Conservation (phyloP, 768 basidiomycete genomes). For the Trametes punicea region DNA sequence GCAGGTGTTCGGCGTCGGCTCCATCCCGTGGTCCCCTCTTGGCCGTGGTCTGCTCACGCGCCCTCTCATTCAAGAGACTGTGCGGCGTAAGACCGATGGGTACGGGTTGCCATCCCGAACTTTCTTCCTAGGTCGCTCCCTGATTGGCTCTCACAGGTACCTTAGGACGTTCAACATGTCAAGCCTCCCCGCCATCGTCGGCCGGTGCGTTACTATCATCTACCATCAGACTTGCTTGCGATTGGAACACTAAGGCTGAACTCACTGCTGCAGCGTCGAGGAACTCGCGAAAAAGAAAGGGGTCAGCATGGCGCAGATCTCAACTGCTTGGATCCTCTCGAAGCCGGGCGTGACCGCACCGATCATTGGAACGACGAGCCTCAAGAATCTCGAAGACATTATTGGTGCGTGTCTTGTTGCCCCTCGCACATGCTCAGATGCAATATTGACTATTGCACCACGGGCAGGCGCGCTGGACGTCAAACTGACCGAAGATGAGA, state of each 20-base stretch:
- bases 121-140: neutral
- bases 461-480: neutral
- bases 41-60: constrained; percentile 33
- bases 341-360: constrained; percentile 26
- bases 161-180: constrained; percentile 30
- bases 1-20: constrained; percentile 28
- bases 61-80: constrained; percentile 23
- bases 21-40: constrained; percentile 40
- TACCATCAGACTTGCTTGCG: too few relatives aligned
- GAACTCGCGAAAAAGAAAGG: constrained; percentile 38
- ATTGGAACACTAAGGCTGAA: too few relatives aligned
- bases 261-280: constrained; percentile 31
- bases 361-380: constrained; percentile 32
- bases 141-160: neutral
- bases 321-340: constrained; percentile 33
- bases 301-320: constrained; percentile 35
- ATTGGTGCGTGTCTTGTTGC: constrained; percentile 23
- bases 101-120: neutral
- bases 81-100: constrained; percentile 25
- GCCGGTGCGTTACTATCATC: constrained; percentile 11
- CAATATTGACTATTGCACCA: neutral
- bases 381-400: constrained; percentile 37
- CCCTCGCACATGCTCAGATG: neutral
- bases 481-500: constrained; percentile 41
- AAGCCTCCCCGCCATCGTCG: neutral